phyloP scores from a whole-genome alignment of 371 early-diverging fungal genomes.

The Apophysomyces variabilis region DNA sequence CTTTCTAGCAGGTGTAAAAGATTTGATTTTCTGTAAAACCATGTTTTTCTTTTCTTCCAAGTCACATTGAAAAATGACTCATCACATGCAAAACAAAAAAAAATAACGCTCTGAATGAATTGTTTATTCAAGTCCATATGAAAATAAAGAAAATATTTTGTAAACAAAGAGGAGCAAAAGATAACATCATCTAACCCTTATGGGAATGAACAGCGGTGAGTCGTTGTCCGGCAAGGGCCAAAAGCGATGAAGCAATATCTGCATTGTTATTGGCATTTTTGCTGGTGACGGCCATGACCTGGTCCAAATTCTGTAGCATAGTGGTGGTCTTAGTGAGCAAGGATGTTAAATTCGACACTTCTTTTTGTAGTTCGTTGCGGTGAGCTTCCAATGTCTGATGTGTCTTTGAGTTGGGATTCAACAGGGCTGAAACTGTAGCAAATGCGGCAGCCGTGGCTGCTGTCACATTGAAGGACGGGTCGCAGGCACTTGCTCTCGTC shows the following conservation, averaged over 20 bases:
- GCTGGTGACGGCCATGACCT: conserved; percentile 45
- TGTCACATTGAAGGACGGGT: conserved; percentile 4
- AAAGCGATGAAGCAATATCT: conserved; percentile 25
- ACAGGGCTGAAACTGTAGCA: conserved; percentile 35
- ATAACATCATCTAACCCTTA: not conserved
- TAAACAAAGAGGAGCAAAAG: not conserved
- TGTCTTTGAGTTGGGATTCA: conserved; percentile 39
- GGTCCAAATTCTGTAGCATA: conserved; percentile 64
- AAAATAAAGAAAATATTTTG: not conserved
- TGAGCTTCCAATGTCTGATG: conserved; percentile 61
- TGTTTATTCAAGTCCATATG: not conserved
- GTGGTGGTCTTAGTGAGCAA: conserved; percentile 64
- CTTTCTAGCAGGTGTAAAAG: too few species aligned
- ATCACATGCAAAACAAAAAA: not conserved
- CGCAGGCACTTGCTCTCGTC: conserved; percentile 14
- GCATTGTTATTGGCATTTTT: conserved; percentile 21
- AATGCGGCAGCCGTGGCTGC: conserved; percentile 30
- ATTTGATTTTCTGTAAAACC: too few species aligned
- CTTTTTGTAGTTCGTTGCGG: conserved; percentile 65
- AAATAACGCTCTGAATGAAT: not conserved
- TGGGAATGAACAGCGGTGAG: not conserved
- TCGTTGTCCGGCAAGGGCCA: conserved; percentile 4
- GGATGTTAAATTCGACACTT: conserved; percentile 61
- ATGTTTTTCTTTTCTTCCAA: too few species aligned
- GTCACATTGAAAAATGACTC: too few species aligned